Base-by-base conservation (phyloP, 805 yeast genomes). In the Yarrowia bubula region DNA sequence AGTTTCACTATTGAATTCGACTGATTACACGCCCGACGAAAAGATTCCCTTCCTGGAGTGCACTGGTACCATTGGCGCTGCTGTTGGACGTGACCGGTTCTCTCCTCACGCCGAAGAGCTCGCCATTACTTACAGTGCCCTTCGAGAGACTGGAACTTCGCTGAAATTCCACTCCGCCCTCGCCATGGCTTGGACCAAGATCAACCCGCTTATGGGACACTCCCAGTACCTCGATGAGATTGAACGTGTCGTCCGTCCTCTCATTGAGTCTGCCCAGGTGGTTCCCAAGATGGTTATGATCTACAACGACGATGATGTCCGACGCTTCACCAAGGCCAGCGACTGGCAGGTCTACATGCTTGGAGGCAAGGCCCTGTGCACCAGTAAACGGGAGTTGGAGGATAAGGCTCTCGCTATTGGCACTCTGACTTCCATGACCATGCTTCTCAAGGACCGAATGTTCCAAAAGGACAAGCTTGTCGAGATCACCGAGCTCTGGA, bases 101-200 rank as follows among this genome's bases (percentile, higher is more conserved):
- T 76, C 84, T 17, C 86, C 90, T 28, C 89, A 90, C 72, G 85
- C 89, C 57, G 84, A 83, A 67, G 91, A 89, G 71, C 77, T 93
- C 66, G 87, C 75, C 28, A 71, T 69, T 47, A 64, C 66, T 55
- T 78, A 75, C 37, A 81, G 83, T 15, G 71, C 69, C 39, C 58
- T 51, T n/a, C 58, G 58, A 7, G 58, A 51, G 35, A 51, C 58
- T 13, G 58, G 97, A 92, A 73, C 97, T 92, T 73, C 96, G 96
- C 14, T 88, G 93, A n/a, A 88, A 84, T 70, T 83, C 89, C 57
- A 92, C 90, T 71, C 80, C 95, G 69, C 96, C 90, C 70, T 96
- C 90, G 74, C 97, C 96, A 58, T 95, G 98, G 98, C 91, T 93
- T 65, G 85, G 98, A 72, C 83, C 95, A 51, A 95, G 98, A 74